Base-by-base conservation (phyloP, 768 basidiomycete genomes). In the Pleurotus platypus region DNA sequence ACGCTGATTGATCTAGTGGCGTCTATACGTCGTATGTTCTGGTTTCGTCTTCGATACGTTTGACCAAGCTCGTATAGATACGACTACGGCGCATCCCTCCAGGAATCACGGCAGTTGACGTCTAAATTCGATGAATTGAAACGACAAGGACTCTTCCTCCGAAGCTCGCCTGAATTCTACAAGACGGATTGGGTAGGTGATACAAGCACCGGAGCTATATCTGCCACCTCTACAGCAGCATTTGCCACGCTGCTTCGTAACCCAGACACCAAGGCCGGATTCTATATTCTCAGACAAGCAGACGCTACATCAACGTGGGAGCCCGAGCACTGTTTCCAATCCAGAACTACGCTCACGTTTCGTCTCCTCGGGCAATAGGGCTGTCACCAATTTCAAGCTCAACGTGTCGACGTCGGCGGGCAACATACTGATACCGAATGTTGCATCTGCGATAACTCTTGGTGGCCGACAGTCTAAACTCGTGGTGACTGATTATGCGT, bases 71-170 rank as follows among this genome's bases (percentile, higher is more conserved):
- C 48, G 27, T 61, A 80, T 2, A 90, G 89, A 24, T 94, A 94
- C 55, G 92, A 94, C 70, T 94, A 94, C 56, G 91, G 90, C n/a
- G 78, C 85, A 43, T 71, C 86, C 22, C 81, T 90, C 51, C 72
- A 81, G 18, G 92, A 94, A 71, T 79, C 78, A 22, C 80, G 92
- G 22, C 78, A 78, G 11, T 66, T 92, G 43, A 83, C 83, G 0
- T 67, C 77, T 4, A 94, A 94, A 67, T 89, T 79, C 68, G 77
- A 83, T 56, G 92, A 94, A 64, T 74, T 94, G 49, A 94, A 92
- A 67, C 78, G 84, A 18, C 83, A 93, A 65, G 86, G 81, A n/a
- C 67, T 92, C 15, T 94, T 94, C 77, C 70, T 93, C 15, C 85
- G 92, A 26, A 89, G 86, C 60, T 87, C 89, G 0, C 85, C 82